Conservation (phyloP, 495 filamentous ascomycete genomes). For the Xylaria cubensis region DNA sequence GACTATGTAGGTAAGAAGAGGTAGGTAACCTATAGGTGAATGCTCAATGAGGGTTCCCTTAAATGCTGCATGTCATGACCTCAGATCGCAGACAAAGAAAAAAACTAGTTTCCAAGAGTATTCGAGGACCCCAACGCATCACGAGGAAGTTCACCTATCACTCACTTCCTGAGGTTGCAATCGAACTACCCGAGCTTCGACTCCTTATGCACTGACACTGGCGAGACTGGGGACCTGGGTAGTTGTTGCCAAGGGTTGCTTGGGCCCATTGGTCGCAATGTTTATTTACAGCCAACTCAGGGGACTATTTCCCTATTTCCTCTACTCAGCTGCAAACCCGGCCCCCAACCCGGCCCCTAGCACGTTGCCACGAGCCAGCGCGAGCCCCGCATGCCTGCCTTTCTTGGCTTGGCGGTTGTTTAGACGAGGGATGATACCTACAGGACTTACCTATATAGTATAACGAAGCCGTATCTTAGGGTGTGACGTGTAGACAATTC, state of each 20-base stretch:
- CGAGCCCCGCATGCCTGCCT: constrained; percentile 17
- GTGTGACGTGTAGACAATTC: neutral
- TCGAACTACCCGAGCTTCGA: constrained; percentile 17
- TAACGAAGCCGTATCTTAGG: neutral
- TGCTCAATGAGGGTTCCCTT: constrained; percentile 4
- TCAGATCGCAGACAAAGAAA: constrained; percentile 3
- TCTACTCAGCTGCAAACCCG: neutral
- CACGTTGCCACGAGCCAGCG: constrained; percentile 26
- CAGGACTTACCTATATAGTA: neutral
- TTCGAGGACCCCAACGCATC: constrained; percentile 4
- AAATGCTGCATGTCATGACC: constrained; percentile 18
- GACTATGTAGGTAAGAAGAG: neutral
- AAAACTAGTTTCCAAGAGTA: neutral
- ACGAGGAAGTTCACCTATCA: neutral
- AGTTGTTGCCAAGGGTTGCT: constrained; percentile 18
- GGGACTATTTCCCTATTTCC: constrained; percentile 9
- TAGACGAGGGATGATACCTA: neutral
- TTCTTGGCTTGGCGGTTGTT: constrained; percentile 9
- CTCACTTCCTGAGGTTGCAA: constrained; percentile 5
- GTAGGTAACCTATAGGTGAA: constrained; percentile 1
- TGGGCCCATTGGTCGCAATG: constrained; percentile 18
- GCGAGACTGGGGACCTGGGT: constrained; percentile 9
- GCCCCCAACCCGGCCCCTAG: constrained; percentile 14
- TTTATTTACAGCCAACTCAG: constrained; percentile 21
- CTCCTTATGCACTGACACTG: neutral